These are phyloP conservation scores for Baudoinia panamericana DNA, from an alignment of 495 filamentous ascomycete genomes.

Conservation along the genomic window DNA sequence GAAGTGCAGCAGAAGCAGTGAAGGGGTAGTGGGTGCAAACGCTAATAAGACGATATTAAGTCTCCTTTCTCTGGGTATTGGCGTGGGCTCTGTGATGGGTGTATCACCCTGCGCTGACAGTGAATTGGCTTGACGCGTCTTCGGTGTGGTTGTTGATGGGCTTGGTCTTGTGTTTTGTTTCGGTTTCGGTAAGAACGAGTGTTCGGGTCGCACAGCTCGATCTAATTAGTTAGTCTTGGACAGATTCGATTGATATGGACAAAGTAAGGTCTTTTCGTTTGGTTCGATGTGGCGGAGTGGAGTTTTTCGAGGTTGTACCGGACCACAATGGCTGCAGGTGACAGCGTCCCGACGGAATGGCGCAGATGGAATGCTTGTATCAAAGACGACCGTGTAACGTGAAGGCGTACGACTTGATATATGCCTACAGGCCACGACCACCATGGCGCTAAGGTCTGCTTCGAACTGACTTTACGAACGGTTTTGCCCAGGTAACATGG, in stretches of 20 bases:
- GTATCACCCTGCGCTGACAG: slow-evolving; percentile 3
- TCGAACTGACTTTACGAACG: too few relatives aligned
- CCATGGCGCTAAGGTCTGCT: too few relatives aligned
- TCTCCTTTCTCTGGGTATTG: not conserved
- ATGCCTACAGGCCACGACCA: too few relatives aligned
- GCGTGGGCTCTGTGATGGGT: slow-evolving; percentile 1
- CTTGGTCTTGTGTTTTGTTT: slow-evolving; percentile 1
- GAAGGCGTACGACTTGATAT: too few relatives aligned
- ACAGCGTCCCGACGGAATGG: not conserved
- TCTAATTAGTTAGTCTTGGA: slow-evolving; percentile 3
- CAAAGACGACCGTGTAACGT: slow-evolving; percentile 4
- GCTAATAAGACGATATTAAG: slow-evolving; percentile 1
- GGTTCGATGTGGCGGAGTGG: not conserved
- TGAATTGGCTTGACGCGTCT: not conserved
- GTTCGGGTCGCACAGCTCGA: slow-evolving; percentile 5
- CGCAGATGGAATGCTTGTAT: slow-evolving; percentile 4
- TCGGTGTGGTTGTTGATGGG: slow-evolving; percentile 5
- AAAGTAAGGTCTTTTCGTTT: slow-evolving; percentile 3
- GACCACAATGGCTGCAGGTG: slow-evolving; percentile 8
- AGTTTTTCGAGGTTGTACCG: slow-evolving; percentile 8
- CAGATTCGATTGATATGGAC: not conserved
- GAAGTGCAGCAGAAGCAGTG: too few relatives aligned
- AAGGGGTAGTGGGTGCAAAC: too few relatives aligned
- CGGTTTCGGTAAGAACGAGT: not conserved
- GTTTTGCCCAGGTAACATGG: too few relatives aligned